These are phyloP conservation scores for Cruciata laevipes DNA, from an alignment of 257 asterid species.

Conservation along the genomic window DNA sequence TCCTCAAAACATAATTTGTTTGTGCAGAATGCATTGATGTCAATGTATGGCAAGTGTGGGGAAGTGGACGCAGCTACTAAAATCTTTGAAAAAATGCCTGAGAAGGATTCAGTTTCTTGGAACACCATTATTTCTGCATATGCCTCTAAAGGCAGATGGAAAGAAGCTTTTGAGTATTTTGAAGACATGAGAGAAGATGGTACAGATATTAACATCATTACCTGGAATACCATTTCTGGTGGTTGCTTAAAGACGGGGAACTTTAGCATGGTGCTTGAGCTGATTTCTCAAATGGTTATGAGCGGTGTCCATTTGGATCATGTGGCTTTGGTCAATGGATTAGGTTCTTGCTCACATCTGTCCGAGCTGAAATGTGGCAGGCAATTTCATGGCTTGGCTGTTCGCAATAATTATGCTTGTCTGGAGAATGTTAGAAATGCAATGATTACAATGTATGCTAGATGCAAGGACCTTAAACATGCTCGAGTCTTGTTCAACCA, in stretches of 20 bases:
- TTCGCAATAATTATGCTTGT: conserved; percentile 40
- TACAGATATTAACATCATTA: conserved; percentile 31
- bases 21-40: conserved; percentile 78
- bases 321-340: conserved; percentile 61
- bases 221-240: conserved; percentile 79
- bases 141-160: conserved; percentile 68
- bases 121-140: conserved; percentile 69
- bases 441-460: conserved; percentile 61
- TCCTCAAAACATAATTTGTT: conserved; percentile 41
- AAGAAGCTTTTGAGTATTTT: conserved; percentile 61
- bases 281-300: conserved; percentile 58
- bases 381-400: conserved; percentile 67
- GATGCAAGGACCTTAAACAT: conserved; percentile 59
- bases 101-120: conserved; percentile 75
- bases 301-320: conserved; percentile 43
- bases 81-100: conserved; percentile 52
- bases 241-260: conserved; percentile 56
- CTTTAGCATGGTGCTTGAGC: conserved; percentile 46
- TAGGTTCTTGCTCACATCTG: conserved; percentile 74
- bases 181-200: conserved; percentile 50
- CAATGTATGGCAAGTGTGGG: conserved; percentile 84
- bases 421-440: conserved; percentile 56
- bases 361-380: conserved; percentile 48
- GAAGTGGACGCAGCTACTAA: conserved; percentile 52
- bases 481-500: conserved; percentile 49